Evolutionary conservation across 169 alveolate species (phyloP).

Genomic region (Plasmodium chabaudi): DNA sequence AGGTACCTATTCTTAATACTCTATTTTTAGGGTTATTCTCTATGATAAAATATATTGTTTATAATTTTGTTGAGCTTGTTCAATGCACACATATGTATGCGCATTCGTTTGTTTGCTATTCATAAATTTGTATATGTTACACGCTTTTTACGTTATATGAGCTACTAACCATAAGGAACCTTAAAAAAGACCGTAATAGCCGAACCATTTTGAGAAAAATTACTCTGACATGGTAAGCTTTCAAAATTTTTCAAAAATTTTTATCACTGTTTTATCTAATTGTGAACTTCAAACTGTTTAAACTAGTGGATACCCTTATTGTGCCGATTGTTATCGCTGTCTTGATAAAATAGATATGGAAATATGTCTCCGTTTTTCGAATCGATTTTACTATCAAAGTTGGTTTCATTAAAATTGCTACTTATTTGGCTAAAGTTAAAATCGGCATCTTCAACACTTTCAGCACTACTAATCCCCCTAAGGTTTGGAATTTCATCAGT

Average conservation of each 20-base stretch:
- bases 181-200: not conserved
- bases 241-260: no score
- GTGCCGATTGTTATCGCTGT: not conserved
- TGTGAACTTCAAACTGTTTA: not conserved
- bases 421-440: not conserved
- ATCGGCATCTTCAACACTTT: not conserved
- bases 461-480: not conserved
- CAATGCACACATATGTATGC: no score
- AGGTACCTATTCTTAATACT: no score
- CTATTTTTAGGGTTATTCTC: no score
- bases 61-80: no score
- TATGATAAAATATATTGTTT: no score
- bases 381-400: not conserved
- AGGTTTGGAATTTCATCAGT: not conserved
- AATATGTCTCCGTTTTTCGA: slow-evolving; percentile 15
- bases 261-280: not conserved
- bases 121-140: no score
- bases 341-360: slow-evolving; percentile 18
- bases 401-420: not conserved
- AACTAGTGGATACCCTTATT: not conserved
- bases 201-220: not conserved
- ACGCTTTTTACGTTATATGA: no score
- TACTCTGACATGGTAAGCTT: not conserved
- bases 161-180: no score
- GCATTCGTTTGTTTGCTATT: no score